These are phyloP conservation scores for Rhytidhysteron rufulum DNA, from an alignment of 2,329 filamentous ascomycete genomes.

Conservation along the genomic window DNA sequence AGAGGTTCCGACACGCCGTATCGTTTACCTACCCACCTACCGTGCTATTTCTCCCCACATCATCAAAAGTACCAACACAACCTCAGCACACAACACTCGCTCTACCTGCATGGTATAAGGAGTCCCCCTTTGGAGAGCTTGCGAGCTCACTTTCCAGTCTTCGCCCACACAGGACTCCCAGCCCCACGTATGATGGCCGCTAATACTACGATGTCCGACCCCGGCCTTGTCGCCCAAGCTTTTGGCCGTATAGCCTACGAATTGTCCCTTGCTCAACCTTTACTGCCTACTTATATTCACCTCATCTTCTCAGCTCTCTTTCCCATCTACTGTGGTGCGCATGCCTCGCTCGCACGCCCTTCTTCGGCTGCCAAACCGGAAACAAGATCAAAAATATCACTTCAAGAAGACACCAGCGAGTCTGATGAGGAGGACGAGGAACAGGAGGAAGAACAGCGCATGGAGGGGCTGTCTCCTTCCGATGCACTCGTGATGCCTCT, in stretches of 20 bases:
- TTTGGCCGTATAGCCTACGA: constrained; percentile 39
- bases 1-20: no score
- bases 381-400: constrained; percentile 50
- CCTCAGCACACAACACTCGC: no score
- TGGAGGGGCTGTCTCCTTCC: constrained; percentile 67
- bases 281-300: constrained; percentile 57
- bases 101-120: no score
- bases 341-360: constrained; percentile 80
- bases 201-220: constrained; percentile 11
- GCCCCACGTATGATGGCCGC: no score
- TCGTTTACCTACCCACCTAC: no score
- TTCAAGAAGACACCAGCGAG: constrained; percentile 31
- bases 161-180: no score
- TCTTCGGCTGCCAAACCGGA: constrained; percentile 67
- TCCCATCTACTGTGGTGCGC: constrained; percentile 79
- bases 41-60: no score
- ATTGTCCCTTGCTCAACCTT: constrained; percentile 36
- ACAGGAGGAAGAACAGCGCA: constrained; percentile 51
- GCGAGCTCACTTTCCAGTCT: no score
- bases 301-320: constrained; percentile 67
- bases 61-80: no score
- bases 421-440: constrained; percentile 54
- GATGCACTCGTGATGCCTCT: constrained; percentile 86
- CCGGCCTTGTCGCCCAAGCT: constrained; percentile 23
- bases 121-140: no score